Base-by-base conservation (phyloP, 192 early-diverging fungal species). In the Chytriomyces confervae region DNA sequence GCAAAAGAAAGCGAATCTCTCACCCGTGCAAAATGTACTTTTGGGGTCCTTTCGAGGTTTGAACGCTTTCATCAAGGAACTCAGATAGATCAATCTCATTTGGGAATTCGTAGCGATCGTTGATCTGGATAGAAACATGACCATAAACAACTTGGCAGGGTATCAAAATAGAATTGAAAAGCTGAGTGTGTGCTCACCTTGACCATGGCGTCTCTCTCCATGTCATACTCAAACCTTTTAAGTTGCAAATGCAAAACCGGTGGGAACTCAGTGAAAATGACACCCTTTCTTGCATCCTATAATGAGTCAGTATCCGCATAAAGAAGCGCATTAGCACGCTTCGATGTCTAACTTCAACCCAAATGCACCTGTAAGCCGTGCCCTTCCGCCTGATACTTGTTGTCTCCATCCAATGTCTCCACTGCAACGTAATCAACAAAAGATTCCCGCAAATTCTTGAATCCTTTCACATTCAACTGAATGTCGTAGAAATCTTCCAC, bases 151-250 rank as follows among this genome's bases (percentile, higher is more conserved):
- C 45, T 3, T 53, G 23, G 36, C 43, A 44, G 8, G 23, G 1
- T 1, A 36, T 36, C 36, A 36, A 36, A 9, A 53, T 20, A 64
- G 24, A 79, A 80, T 13, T 66, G 36, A 68, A 27, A n/a, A 24
- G 62, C 57, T 36, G 36, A 36, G 36, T 4, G 36, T 36, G 36
- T 36, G 36, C 36, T 36, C 82, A 92, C 91, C 82, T 98, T 98
- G 69, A 98, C 93, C 91, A 95, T 94, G 6, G 86, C 87, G 80
- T 97, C 96, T 48, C 89, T 85, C 83, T 91, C 88, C 72, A 97
- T 91, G 78, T 99, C 97, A 84, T 98, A 99, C 82, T 99, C 97
- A 79, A 97, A 99, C 16, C 97, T 89, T 82, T 97, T 98, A 75
- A 99, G 85, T 78, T 98, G 97, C 64, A 99, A 82, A 77, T 98